Evolutionary conservation across 257 asterid species (phyloP).

Genomic region (Fraxinus anomala): DNA sequence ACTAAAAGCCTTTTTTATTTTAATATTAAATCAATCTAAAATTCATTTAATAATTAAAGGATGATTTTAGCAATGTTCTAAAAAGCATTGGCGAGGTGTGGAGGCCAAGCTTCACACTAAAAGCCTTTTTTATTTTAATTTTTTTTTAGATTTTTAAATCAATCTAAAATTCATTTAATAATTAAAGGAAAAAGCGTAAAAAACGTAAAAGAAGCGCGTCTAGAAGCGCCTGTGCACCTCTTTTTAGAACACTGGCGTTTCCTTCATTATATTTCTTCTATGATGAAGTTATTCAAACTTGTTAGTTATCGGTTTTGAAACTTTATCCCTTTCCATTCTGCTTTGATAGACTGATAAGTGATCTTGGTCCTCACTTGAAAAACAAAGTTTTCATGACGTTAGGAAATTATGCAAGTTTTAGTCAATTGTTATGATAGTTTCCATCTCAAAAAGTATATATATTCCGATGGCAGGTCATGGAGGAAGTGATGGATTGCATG

Average conservation of each 20-base stretch:
- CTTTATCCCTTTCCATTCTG: not conserved
- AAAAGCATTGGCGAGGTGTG: too few relatives aligned
- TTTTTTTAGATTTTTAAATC: too few relatives aligned
- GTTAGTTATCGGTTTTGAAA: not conserved
- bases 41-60: too few relatives aligned
- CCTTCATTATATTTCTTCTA: not conserved
- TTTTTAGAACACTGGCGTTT: not conserved
- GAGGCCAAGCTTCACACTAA: too few relatives aligned
- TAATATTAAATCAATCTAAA: too few relatives aligned
- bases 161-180: too few relatives aligned
- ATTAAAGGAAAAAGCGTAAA: too few relatives aligned
- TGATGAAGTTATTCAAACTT: not conserved
- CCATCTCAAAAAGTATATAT: not conserved
- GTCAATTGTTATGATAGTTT: not conserved
- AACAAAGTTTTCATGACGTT: not conserved
- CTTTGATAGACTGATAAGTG: conserved; percentile 6
- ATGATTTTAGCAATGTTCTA: not conserved
- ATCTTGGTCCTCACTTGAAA: not conserved
- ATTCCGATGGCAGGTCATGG: conserved; percentile 76
- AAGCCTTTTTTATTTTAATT: too few relatives aligned
- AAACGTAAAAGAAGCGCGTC: too few relatives aligned
- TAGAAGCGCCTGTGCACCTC: too few relatives aligned
- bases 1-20: too few relatives aligned
- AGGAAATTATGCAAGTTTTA: conserved; percentile 1
- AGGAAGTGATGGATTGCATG: conserved; percentile 99